Evolutionary conservation across 2,329 filamentous ascomycete species (phyloP).

Genomic region (Colletotrichum sp.): DNA sequence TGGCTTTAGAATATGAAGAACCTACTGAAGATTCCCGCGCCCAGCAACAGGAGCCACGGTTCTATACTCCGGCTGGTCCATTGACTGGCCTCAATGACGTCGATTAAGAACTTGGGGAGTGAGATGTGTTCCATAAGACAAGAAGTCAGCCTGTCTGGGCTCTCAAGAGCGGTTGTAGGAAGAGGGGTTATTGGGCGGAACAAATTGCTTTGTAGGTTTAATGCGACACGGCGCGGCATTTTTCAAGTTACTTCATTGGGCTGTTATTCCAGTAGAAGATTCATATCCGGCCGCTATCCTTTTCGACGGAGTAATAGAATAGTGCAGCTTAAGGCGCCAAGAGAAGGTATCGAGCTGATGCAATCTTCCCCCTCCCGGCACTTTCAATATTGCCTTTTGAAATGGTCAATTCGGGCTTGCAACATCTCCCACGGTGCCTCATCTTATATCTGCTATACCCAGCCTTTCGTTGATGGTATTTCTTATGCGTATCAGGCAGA

Average conservation of each 20-base stretch:
- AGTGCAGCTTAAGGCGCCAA: background rate
- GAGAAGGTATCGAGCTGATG: background rate
- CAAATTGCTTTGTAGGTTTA: background rate
- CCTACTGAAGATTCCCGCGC: background rate
- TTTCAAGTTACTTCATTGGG: background rate
- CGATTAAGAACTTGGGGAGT: background rate
- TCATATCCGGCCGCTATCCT: background rate
- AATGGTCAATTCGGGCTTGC: background rate
- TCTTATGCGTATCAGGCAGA: background rate
- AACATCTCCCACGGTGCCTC: background rate
- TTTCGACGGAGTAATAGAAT: background rate
- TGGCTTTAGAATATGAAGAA: background rate
- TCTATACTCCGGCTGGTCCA: background rate
- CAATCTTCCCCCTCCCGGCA: background rate
- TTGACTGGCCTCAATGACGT: background rate
- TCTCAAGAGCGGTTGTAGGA: background rate
- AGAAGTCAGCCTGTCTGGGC: background rate
- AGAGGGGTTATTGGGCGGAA: background rate
- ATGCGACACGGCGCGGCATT: background rate
- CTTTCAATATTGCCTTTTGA: background rate
- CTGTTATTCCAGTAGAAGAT: background rate
- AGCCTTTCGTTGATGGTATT: background rate
- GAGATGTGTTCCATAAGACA: background rate
- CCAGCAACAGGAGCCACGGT: background rate
- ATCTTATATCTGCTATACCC: background rate